Evolutionary conservation across 495 filamentous ascomycete genomes (phyloP), one percentile per base, ranked within the genome.

Genomic region (Trypethelium eluteriae): DNA sequence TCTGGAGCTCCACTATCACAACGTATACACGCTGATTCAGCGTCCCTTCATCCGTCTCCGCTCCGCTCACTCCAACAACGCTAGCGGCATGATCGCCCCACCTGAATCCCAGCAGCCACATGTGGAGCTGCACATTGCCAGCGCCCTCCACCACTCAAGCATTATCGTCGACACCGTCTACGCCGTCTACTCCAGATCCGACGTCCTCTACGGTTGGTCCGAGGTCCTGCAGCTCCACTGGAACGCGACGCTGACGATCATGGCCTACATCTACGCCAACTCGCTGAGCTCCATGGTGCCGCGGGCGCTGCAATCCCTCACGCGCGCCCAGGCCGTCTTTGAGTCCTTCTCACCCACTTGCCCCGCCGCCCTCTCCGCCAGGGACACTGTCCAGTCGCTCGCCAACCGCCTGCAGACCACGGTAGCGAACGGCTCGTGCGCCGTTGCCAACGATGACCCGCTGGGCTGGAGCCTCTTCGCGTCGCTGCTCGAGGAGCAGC

Each of bases 1-100:
- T 5, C 18, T 53, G n/a, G 49, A 53, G 49, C 49, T 53, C 49
- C 49, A 53, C n/a, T 53, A 53, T 53, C 49, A 53, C n/a, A 53
- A 53, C 49, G 2, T 53, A 53, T 53, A 53, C 49, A 53, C 49
- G 49, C 49, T 53, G 49, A 53, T 53, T 5, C 49, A 53, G 49
- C 49, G 49, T 53, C 49, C 49, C 49, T 53, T 53, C 49, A 53
- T 53, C 49, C 49, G 49, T 53, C 49, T 53, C 49, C 49, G 49
- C 49, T 53, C n/a, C 49, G 49, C 49, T n/a, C 49, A 53, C 49
- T 53, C 49, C 12, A 25, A 11, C n/a, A n/a, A 53, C 11, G 49
- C 49, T n/a, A 53, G 49, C 49, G 49, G 49, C 49, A 53, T 53
- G 49, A 53, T 53, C 49, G 49, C 49, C 49, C 9, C 49, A 18